Conservation (phyloP, 225 moss, liverwort and hornwort genomes). For the Takakia lepidozioides region DNA sequence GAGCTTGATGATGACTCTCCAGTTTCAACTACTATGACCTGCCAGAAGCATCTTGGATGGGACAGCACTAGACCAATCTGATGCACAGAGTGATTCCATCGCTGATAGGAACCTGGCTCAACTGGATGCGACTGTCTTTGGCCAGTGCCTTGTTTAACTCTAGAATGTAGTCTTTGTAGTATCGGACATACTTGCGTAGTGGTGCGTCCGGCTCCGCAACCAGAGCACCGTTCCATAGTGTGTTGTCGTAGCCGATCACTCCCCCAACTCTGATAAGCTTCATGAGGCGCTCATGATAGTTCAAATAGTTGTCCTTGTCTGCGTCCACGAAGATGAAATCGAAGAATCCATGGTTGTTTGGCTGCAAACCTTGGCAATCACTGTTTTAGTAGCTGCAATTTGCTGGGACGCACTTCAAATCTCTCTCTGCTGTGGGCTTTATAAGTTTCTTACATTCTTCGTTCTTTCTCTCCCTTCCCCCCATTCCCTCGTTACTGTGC, state of each 20-base stretch:
- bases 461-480: no score
- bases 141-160: constrained; percentile 68
- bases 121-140: constrained; percentile 54
- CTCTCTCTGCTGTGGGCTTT: no score
- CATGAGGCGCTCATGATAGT: constrained; percentile 60
- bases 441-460: no score
- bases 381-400: no score
- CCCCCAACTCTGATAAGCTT: constrained; percentile 57
- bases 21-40: no score
- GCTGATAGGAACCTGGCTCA: constrained; percentile 71
- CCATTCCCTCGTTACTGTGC: no score
- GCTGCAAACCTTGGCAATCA: no score
- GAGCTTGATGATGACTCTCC: no score
- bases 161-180: constrained; percentile 61
- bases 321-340: constrained; percentile 88
- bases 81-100: constrained; percentile 86
- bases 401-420: no score
- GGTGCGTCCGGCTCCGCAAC: constrained; percentile 30
- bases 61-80: constrained; percentile 16
- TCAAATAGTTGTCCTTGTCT: constrained; percentile 65
- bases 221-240: constrained; percentile 69
- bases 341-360: constrained; percentile 45
- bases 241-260: constrained; percentile 84
- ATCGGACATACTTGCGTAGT: constrained; percentile 38
- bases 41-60: no score